Evolutionary conservation across 2,329 filamentous ascomycete species (phyloP), one percentile per base, ranked within the genome.

Genomic region (Venturia effusa): DNA sequence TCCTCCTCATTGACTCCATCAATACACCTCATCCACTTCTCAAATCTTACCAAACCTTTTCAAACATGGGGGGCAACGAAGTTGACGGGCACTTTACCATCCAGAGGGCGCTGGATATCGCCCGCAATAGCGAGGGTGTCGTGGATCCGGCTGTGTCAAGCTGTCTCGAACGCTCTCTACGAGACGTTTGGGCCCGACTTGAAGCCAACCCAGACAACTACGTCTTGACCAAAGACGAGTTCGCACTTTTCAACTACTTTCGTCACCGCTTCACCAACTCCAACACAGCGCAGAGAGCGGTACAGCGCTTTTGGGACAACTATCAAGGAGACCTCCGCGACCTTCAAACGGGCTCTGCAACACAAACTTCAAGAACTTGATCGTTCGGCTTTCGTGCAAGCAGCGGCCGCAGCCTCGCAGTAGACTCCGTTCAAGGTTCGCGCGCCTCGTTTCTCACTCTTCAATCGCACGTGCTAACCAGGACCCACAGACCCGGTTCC

Each of bases 161-260:
- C 66, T 84, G 88, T 64, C 84, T 96, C 45, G 86, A 92, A 71
- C 74, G 74, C 61, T 86, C 71, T 61, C 68, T 77, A 61, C 71
- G 76, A 1, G 78, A 83, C 67, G 83, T 92, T 67, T 93, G 89
- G 89, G 72, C 71, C 54, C 86, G 84, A 69, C 81, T 95, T 64
- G 77, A 86, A 69, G 78, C 79, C 3, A 78, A 87, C 39, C 88
- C 88, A 1, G 76, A 83, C 61, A 79, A 79, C n/a, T 95, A 93
- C 74, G 75, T 94, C 67, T 85, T 95, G 78, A 85, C 80, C 40
- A 80, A 82, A 67, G 85, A 90, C 74, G 90, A 96, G 76, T 95
- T 94, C 71, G 85, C 89, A 63, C 81, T 95, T 66, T 92, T 95
- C 83, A 95, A 94, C 78, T 93, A 88, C 75, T 93, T 88, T 74